Evolutionary conservation across 805 yeast genomes (phyloP).

Genomic region (Suhomyces faveliae): DNA sequence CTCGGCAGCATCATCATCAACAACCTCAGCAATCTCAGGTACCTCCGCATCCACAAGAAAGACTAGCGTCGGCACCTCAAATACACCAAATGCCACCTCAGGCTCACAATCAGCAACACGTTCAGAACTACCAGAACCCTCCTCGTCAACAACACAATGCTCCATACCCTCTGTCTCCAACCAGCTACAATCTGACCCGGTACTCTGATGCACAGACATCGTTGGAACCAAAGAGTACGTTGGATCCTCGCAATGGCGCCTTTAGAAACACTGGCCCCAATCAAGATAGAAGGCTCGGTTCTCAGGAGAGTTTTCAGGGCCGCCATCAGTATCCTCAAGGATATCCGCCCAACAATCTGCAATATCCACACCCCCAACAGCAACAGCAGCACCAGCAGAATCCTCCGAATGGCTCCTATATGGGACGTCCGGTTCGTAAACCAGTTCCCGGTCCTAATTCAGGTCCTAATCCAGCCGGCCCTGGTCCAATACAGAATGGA

Average conservation of each 20-base stretch:
- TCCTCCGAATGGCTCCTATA: slow-evolving; percentile 17
- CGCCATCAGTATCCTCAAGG: slow-evolving; percentile 2
- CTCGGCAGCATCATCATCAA: slow-evolving; percentile 4
- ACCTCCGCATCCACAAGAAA: slow-evolving; percentile 4
- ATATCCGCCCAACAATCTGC: neutral
- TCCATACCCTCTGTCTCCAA: slow-evolving; percentile 1
- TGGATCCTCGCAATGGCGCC: slow-evolving; percentile 2
- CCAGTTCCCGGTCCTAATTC: neutral
- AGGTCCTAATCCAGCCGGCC: neutral
- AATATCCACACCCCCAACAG: neutral
- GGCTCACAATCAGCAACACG: neutral
- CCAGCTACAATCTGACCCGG: neutral
- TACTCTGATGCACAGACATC: neutral
- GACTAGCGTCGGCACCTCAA: slow-evolving; percentile 3
- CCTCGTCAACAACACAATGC: neutral
- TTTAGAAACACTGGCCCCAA: neutral
- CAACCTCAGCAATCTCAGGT: slow-evolving; percentile 6
- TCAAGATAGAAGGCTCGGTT: neutral
- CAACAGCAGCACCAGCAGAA: slow-evolving; percentile 9
- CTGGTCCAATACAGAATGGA: neutral
- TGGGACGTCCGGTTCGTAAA: slow-evolving; percentile 2
- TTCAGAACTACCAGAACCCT: neutral
- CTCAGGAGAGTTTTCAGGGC: slow-evolving; percentile 2
- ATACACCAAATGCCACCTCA: slow-evolving; percentile 10
- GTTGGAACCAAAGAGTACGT: neutral